A percentile compares a stretch with the other conserved stretches of the same genome.
phyloP scores from a whole-genome alignment of 768 basidiomycete genomes.

The Xerocomus spinulosus region DNA sequence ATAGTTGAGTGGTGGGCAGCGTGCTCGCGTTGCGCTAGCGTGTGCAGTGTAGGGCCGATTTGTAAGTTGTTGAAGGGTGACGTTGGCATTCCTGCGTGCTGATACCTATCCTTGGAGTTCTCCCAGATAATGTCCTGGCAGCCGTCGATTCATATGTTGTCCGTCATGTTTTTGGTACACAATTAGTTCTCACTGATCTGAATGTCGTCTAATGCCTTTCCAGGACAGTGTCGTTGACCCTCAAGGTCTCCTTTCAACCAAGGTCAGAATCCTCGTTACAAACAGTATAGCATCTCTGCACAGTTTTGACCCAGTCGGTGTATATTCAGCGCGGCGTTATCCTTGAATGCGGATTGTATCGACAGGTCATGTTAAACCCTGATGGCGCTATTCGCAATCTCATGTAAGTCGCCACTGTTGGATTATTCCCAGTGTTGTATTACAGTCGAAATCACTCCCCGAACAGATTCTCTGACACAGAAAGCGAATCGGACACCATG shows the following conservation, averaged over 20 bases:
- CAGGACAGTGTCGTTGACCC: slow-evolving; percentile 87
- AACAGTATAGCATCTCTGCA: slow-evolving; percentile 77
- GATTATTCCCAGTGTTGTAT: background rate
- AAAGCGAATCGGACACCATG: slow-evolving; percentile 47
- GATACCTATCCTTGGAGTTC: slow-evolving; percentile 38
- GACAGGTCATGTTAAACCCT: slow-evolving; percentile 51
- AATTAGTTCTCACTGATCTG: background rate
- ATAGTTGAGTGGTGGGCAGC: slow-evolving; percentile 81
- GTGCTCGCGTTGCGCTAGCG: slow-evolving; percentile 79
- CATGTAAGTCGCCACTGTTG: slow-evolving; percentile 47
- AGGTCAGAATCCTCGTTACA: slow-evolving; percentile 82
- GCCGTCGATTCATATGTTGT: slow-evolving; percentile 84
- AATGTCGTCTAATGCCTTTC: background rate
- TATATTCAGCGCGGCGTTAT: slow-evolving; percentile 82
- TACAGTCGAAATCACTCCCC: slow-evolving; percentile 45
- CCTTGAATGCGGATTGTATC: slow-evolving; percentile 68
- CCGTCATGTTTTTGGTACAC: slow-evolving; percentile 72
- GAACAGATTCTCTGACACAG: slow-evolving; percentile 36
- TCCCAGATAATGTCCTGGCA: slow-evolving; percentile 88
- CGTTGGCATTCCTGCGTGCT: background rate
- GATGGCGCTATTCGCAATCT: slow-evolving; percentile 70
- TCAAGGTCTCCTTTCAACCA: slow-evolving; percentile 71
- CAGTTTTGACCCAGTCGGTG: slow-evolving; percentile 67
- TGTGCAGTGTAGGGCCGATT: slow-evolving; percentile 90
- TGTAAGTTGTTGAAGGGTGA: slow-evolving; percentile 41